Base-by-base conservation (phyloP, 1,139 yeast species). In the Blastobotrys proliferans region DNA sequence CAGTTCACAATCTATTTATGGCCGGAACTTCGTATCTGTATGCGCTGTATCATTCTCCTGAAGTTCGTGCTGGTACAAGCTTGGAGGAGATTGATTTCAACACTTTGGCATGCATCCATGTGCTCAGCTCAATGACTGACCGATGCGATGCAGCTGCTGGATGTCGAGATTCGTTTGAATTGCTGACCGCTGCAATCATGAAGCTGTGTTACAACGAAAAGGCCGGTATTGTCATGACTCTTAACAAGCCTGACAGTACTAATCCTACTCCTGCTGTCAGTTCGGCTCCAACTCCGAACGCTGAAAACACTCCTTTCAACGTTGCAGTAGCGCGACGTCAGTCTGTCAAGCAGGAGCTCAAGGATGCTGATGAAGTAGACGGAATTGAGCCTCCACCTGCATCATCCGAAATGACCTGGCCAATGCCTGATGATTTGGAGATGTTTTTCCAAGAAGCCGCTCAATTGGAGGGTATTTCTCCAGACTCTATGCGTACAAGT, bases 21-120 rank as follows among this genome's bases (percentile, higher is more conserved):
- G 92, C 95, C 0, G 95, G 95, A 0, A 83, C 92, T 17, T 83
- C 95, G 2, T 86, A 80, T 54, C 68, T 87, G 35, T 87, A 83
- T 58, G 75, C 90, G 0, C 70, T 86, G 11, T 86, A 83, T 58
- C 83, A 83, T 58, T 77, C 84, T 27, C 72, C 70, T 18, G 74
- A 72, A 29, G 76, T 77, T 2, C 63, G 79, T n/a, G 56, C 66
- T 8, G 63, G 66, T 11, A 74, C 78, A 9, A 62, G 74, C 6
- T 57, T 76, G 11, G 70, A 69, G 14, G 78, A 74, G 42, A 77
- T 85, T 32, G 79, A 80, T 49, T 65, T 65, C 17, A 69, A 75
- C 35, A 73, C 86, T 1, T 67, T 69, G 26, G 74, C 76, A 35
- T 82, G 92, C 47, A 67, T 81, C 40, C 70, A 70, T 16, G 83